Evolutionary conservation across 805 yeast genomes (phyloP).

Genomic region (Sungouiozyma ichnusensis): DNA sequence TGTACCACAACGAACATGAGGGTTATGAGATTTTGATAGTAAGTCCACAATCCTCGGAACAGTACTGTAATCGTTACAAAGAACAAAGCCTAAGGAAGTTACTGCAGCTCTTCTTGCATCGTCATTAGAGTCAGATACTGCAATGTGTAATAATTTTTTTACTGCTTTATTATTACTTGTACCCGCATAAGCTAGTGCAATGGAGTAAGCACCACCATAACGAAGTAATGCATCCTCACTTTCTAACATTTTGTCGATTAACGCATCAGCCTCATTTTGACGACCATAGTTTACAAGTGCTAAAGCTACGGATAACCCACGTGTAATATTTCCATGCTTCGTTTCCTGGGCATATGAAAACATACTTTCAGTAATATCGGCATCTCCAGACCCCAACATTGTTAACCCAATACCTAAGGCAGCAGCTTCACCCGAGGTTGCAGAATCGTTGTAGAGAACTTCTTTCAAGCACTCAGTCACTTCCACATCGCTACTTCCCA

Average conservation of each 20-base stretch:
- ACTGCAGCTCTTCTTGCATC: constrained; percentile 96
- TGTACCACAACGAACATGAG: constrained; percentile 97
- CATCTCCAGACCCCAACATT: constrained; percentile 83
- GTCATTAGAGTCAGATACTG: constrained; percentile 93
- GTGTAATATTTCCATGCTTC: constrained; percentile 87
- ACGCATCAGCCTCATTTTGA: constrained; percentile 66
- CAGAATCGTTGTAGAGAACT: constrained; percentile 81
- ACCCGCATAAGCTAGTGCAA: constrained; percentile 94
- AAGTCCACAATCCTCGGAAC: constrained; percentile 93
- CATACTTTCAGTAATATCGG: constrained; percentile 65
- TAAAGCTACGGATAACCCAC: constrained; percentile 86
- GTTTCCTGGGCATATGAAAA: constrained; percentile 86
- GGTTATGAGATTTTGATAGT: constrained; percentile 88
- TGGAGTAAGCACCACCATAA: constrained; percentile 91
- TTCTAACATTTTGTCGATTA: constrained; percentile 53
- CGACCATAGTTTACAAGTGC: constrained; percentile 80
- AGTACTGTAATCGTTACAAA: constrained; percentile 82
- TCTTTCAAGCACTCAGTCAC: constrained; percentile 76
- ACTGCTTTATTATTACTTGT: constrained; percentile 87
- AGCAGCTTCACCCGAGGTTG: constrained; percentile 92
- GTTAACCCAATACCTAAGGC: constrained; percentile 93
- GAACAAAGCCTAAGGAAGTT: constrained; percentile 78
- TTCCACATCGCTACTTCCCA: constrained; percentile 71
- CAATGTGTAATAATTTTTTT: constrained; percentile 75
- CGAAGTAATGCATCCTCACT: constrained; percentile 79